Base-by-base conservation (phyloP, 139 green algal species). In the Micromonas pusilla region DNA sequence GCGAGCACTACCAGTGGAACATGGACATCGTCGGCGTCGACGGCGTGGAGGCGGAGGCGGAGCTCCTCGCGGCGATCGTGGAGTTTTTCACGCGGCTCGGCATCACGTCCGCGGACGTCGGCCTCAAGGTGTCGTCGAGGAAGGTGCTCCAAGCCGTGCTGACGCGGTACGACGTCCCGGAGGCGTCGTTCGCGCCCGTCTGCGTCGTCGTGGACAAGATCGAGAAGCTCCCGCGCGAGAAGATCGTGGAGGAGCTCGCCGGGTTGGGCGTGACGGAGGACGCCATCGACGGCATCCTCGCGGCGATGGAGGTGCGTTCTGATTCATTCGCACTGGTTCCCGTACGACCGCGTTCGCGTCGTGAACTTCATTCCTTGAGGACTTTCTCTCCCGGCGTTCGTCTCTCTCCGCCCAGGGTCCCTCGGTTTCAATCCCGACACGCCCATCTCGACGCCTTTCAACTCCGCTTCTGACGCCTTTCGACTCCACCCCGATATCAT, bases 1-100 rank as follows among this genome's bases (percentile, higher is more conserved):
- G 93, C 88, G 93, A 97, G 89, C 93, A 97, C 81, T 97, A 96
- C 77, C 93, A 97, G 79, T 97, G 82, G 82, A 98, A 98, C 86
- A 96, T 97, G 91, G 93, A 98, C 85, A 91, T 97, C 70, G 80
- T 97, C 4, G 91, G 91, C n/a, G 80, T 84, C 52, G 77, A 82
- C 1, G 92, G 96, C 52, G 45, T 87, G 30, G 87, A 91, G 79
- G 93, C 93, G 3, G 93, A 98, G 85, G 93, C 89, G 52, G 93
- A 97, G 87, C 86, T 98, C 57, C 83, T 98, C 66, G 86, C 90
- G 1, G 93, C 93, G 30, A 90, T 98, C 16, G 86, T 81, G 0
- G 71, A 82, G 34, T 94, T 98, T 72, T 96, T 98, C 78, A 67
- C 78, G 36, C 65, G 52, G 23, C 70, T 85, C 5, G 77, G 77